phyloP scores from a whole-genome alignment of 1,284 basidiomycete species.

The Pseudozyma hubeiensis region DNA sequence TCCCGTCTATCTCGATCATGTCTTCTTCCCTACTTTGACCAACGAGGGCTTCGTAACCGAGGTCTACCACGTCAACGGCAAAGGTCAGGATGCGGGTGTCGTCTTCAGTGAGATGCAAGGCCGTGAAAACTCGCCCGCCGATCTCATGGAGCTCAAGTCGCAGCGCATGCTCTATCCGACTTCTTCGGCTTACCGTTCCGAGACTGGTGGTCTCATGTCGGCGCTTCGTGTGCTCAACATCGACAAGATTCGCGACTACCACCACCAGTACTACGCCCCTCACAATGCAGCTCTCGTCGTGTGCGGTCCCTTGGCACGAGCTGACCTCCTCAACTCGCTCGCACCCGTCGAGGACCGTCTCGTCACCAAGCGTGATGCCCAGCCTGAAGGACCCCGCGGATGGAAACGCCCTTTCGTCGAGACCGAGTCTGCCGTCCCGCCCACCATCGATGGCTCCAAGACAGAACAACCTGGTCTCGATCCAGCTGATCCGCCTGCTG shows the following conservation, averaged over 20 bases:
- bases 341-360: slow-evolving; percentile 60
- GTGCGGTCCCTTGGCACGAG: slow-evolving; percentile 78
- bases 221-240: slow-evolving; percentile 86
- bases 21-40: slow-evolving; percentile 94
- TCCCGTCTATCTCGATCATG: slow-evolving; percentile 96
- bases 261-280: slow-evolving; percentile 89
- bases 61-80: slow-evolving; percentile 81
- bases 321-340: slow-evolving; percentile 76
- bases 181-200: slow-evolving; percentile 90
- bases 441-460: slow-evolving; percentile 69
- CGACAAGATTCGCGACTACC: slow-evolving; percentile 89
- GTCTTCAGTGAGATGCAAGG: slow-evolving; percentile 92
- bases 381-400: slow-evolving; percentile 78
- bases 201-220: slow-evolving; percentile 96
- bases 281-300: slow-evolving; percentile 91
- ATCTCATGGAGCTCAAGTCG: slow-evolving; percentile 81
- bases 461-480: slow-evolving; percentile 53
- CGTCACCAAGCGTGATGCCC: slow-evolving; percentile 56
- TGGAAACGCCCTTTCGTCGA: slow-evolving; percentile 97
- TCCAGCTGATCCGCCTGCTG: slow-evolving; percentile 53
- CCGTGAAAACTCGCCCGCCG: slow-evolving; percentile 88
- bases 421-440: slow-evolving; percentile 79
- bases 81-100: slow-evolving; percentile 93
- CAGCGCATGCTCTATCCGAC: slow-evolving; percentile 80
- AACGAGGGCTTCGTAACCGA: slow-evolving; percentile 92